Evolutionary conservation across 176 grass and related monocot genomes (phyloP), one percentile per base, ranked within the genome.

Genomic region (Carex parvula): DNA sequence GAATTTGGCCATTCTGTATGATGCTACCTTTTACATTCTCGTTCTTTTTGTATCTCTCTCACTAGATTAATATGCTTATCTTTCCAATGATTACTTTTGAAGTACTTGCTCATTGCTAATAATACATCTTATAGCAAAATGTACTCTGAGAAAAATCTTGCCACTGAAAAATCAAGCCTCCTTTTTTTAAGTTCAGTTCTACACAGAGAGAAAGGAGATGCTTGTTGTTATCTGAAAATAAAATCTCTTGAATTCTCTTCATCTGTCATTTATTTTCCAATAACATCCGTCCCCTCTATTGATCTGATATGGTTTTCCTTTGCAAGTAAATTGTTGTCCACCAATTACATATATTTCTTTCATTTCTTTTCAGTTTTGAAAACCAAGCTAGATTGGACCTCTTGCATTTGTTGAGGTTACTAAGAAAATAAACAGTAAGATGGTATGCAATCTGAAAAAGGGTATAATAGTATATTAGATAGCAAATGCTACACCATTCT

Each of bases 1-100:
- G 87, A 97, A 83, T 87, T 90, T 18, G 87, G 57, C 4, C 82
- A 66, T 13, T 89, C 80, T 64, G 94, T 97, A 88, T 63, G 88
- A 74, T 46, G 11, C 17, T 72, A 46, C 32, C 70, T 82, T 78
- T 76, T 5, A 87, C 20, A 68, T 18, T 56, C 24, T 32, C 56
- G 1, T 76, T 29, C 24, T 32, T 55, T 56, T 3, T 56, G 20
- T 74, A 37, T 48, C 39, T 24, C 30, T 73, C 21, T 75, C 50
- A 85, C 84, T 63, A 24, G 13, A 46, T 53, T 85, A 54, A 75
- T 70, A 68, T 41, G 18, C 6, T 14, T 16, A 57, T 85, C 75
- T 82, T 66, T 71, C 74, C 58, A 67, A 70, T 16, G 67, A 56
- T 5, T 44, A 67, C 29, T 35, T 87, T 87, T 64, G 5, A 84